Percentiles rank a stretch among this genome's conserved stretches.
phyloP scores from a whole-genome alignment of 2,329 filamentous ascomycete species.

The Xylaria sp. region DNA sequence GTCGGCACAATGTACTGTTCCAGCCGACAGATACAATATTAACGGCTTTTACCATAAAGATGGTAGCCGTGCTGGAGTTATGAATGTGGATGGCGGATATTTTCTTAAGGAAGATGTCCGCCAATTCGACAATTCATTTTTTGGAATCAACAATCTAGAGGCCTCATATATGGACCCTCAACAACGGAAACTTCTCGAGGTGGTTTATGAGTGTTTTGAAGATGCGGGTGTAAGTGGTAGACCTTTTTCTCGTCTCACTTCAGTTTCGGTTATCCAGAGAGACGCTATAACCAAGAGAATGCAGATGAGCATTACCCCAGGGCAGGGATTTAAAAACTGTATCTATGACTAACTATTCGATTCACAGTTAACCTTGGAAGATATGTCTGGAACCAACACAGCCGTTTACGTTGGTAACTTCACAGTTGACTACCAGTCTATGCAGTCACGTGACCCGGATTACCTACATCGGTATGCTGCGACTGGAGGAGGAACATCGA shows the following conservation, averaged over 20 bases:
- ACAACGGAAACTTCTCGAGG: conserved; percentile 52
- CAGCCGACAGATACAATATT: conserved; percentile 19
- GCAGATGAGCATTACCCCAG: not conserved
- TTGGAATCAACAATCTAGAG: conserved; percentile 29
- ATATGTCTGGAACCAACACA: conserved; percentile 29
- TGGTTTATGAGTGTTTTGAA: conserved; percentile 50
- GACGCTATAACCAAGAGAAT: not conserved
- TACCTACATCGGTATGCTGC: conserved; percentile 23
- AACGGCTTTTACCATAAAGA: conserved; percentile 25
- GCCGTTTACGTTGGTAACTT: conserved; percentile 38
- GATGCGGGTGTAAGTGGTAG: conserved; percentile 24
- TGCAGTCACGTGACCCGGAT: conserved; percentile 11
- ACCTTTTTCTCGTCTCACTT: not conserved
- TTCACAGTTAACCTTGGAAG: conserved; percentile 7
- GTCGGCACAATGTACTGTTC: conserved; percentile 7
- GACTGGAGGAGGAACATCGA: conserved; percentile 5
- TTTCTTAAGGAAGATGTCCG: conserved; percentile 31
- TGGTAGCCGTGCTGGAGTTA: not conserved
- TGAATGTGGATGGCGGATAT: conserved; percentile 21
- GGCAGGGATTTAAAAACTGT: not conserved
- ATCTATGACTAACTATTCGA: not conserved
- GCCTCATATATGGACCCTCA: conserved; percentile 47
- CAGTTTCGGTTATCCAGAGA: too few relatives aligned
- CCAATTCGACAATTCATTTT: conserved; percentile 26
- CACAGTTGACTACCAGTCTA: not conserved